These are phyloP conservation scores for Pseudotulostoma volvatum DNA, from an alignment of 495 filamentous ascomycete species.

Conservation along the genomic window DNA sequence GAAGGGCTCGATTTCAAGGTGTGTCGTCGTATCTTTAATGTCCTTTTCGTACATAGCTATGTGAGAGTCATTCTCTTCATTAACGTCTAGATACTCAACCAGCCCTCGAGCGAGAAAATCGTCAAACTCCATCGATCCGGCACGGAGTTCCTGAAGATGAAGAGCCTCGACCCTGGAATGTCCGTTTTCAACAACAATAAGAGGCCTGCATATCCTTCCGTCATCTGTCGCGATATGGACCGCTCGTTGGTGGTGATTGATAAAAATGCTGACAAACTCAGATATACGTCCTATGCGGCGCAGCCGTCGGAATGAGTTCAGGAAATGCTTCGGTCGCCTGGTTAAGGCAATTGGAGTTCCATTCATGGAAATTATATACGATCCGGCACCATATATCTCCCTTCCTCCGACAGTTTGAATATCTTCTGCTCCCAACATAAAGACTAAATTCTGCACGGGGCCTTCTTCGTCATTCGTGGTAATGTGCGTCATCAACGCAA, in stretches of 20 bases:
- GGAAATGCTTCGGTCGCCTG: constrained; percentile 64
- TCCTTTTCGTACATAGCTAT: constrained; percentile 79
- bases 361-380: constrained; percentile 86
- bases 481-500: constrained; percentile 98
- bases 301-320: constrained; percentile 64
- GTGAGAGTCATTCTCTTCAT: constrained; percentile 92
- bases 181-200: constrained; percentile 82
- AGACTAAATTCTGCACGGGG: constrained; percentile 65
- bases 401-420: constrained; percentile 54
- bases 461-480: constrained; percentile 89
- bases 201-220: constrained; percentile 83
- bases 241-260: constrained; percentile 78
- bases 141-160: constrained; percentile 61
- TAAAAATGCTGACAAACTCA: constrained; percentile 86
- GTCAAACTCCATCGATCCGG: constrained; percentile 72
- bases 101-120: constrained; percentile 79
- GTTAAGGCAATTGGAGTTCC: constrained; percentile 82
- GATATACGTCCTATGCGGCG: constrained; percentile 78
- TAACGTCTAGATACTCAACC: constrained; percentile 93
- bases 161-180: constrained; percentile 59
- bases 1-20: constrained; percentile 95
- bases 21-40: constrained; percentile 65
- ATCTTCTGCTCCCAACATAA: constrained; percentile 63
- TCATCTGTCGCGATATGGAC: constrained; percentile 96
- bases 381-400: constrained; percentile 67